phyloP scores from a whole-genome alignment of 164 flowering plant species.

The Aristolochia fimbriata region DNA sequence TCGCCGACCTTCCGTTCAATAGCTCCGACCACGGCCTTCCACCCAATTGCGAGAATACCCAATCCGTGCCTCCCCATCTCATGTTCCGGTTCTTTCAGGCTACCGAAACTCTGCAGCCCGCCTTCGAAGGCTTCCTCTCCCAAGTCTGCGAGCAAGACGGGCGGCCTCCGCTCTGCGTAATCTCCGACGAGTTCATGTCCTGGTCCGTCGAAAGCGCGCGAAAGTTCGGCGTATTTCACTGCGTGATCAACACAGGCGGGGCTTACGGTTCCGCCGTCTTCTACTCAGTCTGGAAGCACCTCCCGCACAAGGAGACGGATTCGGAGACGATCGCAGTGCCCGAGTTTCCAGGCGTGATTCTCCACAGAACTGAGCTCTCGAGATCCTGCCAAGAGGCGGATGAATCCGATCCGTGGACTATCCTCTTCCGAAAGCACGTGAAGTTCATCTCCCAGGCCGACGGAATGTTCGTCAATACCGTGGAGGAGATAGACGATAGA shows the following conservation, averaged over 20 bases:
- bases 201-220: conserved; percentile 18
- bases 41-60: conserved; percentile 8
- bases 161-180: conserved; percentile 6
- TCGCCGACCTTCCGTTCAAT: conserved; percentile 14
- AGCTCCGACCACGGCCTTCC: conserved; percentile 15
- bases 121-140: conserved; percentile 11
- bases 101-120: conserved; percentile 6
- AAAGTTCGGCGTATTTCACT: conserved; percentile 10
- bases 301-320: conserved; percentile 13
- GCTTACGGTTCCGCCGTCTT: conserved; percentile 11
- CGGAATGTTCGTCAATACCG: conserved; percentile 26
- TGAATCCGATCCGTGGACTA: not conserved
- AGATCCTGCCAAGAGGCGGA: not conserved
- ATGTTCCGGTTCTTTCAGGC: conserved; percentile 3
- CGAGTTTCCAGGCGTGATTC: conserved; percentile 4
- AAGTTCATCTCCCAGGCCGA: conserved; percentile 6
- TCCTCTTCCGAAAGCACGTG: not conserved
- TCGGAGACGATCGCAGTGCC: not conserved
- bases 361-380: conserved; percentile 7
- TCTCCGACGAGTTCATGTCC: conserved; percentile 10
- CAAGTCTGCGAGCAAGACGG: not conserved
- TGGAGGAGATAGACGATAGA: conserved; percentile 11
- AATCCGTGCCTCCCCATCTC: conserved; percentile 7
- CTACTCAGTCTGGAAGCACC: conserved; percentile 9
- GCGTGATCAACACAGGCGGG: conserved; percentile 6